These are phyloP conservation scores for Venturia oleaginea DNA, from an alignment of 2,329 filamentous ascomycete species.

Conservation along the genomic window DNA sequence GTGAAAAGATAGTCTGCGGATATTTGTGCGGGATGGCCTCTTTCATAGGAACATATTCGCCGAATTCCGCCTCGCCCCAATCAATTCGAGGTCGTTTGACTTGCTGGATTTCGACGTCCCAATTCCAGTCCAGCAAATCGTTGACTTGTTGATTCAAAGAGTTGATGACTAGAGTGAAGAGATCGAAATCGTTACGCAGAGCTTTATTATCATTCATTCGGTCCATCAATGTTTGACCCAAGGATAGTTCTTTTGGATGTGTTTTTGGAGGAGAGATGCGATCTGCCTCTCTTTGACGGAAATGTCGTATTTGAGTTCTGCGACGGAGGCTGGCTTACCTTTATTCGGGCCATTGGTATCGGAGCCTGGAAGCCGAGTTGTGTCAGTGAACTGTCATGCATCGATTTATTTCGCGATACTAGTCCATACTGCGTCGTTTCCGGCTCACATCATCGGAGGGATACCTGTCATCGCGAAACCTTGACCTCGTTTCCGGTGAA, in stretches of 20 bases:
- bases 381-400: background rate
- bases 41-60: background rate
- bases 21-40: too few species aligned
- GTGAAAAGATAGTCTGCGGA: too few species aligned
- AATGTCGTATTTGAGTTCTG: background rate
- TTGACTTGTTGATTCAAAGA: conserved; percentile 6
- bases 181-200: background rate
- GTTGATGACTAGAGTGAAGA: background rate
- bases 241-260: background rate
- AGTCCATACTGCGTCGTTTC: conserved; percentile 7
- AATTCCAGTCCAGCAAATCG: background rate
- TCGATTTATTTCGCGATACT: background rate
- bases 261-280: background rate
- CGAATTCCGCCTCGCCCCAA: background rate
- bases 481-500: background rate
- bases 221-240: background rate
- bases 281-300: background rate
- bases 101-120: background rate
- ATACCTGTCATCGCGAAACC: background rate
- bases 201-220: background rate
- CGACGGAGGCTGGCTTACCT: background rate
- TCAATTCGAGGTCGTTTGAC: background rate
- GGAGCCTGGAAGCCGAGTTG: background rate
- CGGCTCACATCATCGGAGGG: background rate
- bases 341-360: background rate